A percentile compares a stretch with the other conserved stretches of the same genome.
These are phyloP conservation scores for Cubamyces lactineus DNA, from an alignment of 768 basidiomycete genomes.

Conservation along the genomic window DNA sequence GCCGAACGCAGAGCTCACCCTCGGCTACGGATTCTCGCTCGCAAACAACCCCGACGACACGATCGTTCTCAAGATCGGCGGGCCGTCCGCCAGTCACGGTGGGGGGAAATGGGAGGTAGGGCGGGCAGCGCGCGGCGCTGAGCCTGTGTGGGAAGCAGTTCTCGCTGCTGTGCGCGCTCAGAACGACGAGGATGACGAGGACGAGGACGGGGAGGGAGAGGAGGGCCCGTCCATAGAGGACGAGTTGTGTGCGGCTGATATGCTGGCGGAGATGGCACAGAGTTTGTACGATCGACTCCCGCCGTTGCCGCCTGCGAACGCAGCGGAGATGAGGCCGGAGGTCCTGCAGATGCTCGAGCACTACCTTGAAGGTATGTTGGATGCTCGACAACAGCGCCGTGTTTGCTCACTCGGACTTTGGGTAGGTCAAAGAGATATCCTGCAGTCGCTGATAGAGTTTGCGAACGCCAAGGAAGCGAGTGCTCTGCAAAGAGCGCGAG, in stretches of 20 bases:
- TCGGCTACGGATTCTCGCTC: slow-evolving; percentile 91
- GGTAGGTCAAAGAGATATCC: slow-evolving; percentile 62
- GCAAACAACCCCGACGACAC: slow-evolving; percentile 84
- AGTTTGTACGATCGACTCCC: slow-evolving; percentile 55
- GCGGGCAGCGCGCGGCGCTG: slow-evolving; percentile 54
- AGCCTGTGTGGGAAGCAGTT: slow-evolving; percentile 65
- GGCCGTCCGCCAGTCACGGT: slow-evolving; percentile 30
- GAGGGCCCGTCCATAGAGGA: slow-evolving; percentile 48
- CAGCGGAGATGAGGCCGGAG: slow-evolving; percentile 48
- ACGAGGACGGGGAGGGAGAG: slow-evolving; percentile 30
- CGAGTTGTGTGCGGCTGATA: slow-evolving; percentile 67
- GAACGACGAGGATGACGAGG: slow-evolving; percentile 28
- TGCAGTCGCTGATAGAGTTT: slow-evolving; percentile 55
- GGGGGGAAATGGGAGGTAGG: slow-evolving; percentile 62
- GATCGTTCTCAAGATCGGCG: slow-evolving; percentile 77
- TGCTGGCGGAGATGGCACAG: slow-evolving; percentile 69
- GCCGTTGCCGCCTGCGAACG: slow-evolving; percentile 25
- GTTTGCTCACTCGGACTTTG: background rate
- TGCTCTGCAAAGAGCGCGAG: slow-evolving; percentile 52
- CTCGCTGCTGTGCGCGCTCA: slow-evolving; percentile 34
- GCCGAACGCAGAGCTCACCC: slow-evolving; percentile 85
- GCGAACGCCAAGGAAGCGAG: slow-evolving; percentile 49
- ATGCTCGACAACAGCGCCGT: background rate
- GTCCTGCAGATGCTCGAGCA: slow-evolving; percentile 67
- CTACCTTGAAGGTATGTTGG: slow-evolving; percentile 53